A percentile compares a stretch with the other conserved stretches of the same genome.
phyloP scores from a whole-genome alignment of 176 grass and related monocot species.

The Zizania latifolia region DNA sequence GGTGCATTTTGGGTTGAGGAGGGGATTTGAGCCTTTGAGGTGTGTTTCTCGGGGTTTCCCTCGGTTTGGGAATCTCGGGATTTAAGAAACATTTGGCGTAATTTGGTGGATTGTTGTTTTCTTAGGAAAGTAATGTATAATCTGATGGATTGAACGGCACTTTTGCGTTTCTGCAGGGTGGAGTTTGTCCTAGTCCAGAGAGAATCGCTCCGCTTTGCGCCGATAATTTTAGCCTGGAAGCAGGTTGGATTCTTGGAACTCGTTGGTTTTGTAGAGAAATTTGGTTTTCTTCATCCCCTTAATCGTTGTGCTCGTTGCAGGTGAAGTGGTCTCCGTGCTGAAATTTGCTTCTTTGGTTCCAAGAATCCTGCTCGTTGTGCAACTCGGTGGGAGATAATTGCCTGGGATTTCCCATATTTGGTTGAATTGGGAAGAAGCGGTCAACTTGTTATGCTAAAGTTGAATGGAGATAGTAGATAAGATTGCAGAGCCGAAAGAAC shows the following conservation, averaged over 20 bases:
- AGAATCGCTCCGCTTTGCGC: neutral
- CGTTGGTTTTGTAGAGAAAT: constrained; percentile 13
- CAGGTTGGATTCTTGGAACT: constrained; percentile 35
- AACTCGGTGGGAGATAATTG: neutral
- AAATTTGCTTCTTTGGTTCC: constrained; percentile 11
- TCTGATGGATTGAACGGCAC: constrained; percentile 18
- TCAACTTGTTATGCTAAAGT: constrained; percentile 24
- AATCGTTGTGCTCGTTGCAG: constrained; percentile 8
- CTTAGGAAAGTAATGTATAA: neutral
- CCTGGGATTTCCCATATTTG: neutral
- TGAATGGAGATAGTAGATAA: constrained; percentile 48
- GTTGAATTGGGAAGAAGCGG: neutral
- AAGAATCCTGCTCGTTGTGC: neutral
- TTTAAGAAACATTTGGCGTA: constrained; percentile 3
- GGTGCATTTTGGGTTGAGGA: constrained; percentile 10
- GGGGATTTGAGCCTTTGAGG: constrained; percentile 20
- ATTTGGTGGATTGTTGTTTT: constrained; percentile 36
- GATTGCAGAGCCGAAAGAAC: constrained; percentile 47
- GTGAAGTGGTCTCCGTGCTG: constrained; percentile 1
- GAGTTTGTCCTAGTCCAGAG: constrained; percentile 5
- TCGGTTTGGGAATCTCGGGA: constrained; percentile 1
- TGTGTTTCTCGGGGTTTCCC: constrained; percentile 24
- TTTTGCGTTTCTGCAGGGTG: constrained; percentile 24
- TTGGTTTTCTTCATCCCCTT: neutral
- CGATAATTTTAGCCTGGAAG: constrained; percentile 10